These are phyloP conservation scores for Leptographium radiaticola DNA, from an alignment of 2,329 filamentous ascomycete genomes.

Conservation along the genomic window DNA sequence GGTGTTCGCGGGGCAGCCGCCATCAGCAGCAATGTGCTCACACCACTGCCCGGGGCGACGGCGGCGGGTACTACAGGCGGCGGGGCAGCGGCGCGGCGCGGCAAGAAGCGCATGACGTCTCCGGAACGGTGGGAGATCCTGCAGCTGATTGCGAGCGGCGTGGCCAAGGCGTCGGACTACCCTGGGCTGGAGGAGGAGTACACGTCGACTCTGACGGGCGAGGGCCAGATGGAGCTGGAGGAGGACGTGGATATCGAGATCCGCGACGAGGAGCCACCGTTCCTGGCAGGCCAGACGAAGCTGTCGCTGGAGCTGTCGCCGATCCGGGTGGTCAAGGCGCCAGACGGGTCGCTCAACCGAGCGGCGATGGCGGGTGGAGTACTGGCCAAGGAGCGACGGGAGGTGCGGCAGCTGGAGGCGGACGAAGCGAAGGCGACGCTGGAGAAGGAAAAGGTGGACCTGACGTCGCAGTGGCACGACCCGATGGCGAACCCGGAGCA, in stretches of 20 bases:
- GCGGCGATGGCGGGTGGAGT: slow-evolving; percentile 88
- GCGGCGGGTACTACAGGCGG: slow-evolving; percentile 14
- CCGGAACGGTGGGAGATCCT: slow-evolving; percentile 97
- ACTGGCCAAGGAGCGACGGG: slow-evolving; percentile 79
- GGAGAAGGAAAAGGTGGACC: slow-evolving; percentile 70
- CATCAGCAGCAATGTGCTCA: slow-evolving; percentile 15
- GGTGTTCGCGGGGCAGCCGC: slow-evolving; percentile 49
- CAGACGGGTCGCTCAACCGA: slow-evolving; percentile 93
- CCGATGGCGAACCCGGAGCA: slow-evolving; percentile 83
- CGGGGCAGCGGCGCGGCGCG: slow-evolving; percentile 22
- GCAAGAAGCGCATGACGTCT: slow-evolving; percentile 88
- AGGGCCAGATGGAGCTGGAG: slow-evolving; percentile 81
- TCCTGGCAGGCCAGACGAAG: slow-evolving; percentile 90
- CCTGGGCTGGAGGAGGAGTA: slow-evolving; percentile 93
- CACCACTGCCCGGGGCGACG: neutral
- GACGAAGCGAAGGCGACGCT: slow-evolving; percentile 67
- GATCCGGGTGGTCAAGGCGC: slow-evolving; percentile 92
- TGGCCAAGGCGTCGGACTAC: slow-evolving; percentile 84
- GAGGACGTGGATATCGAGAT: slow-evolving; percentile 97
- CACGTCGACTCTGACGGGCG: slow-evolving; percentile 72
- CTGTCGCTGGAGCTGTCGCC: slow-evolving; percentile 90
- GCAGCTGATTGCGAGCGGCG: slow-evolving; percentile 89
- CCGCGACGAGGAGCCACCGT: slow-evolving; percentile 89
- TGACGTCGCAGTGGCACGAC: slow-evolving; percentile 89
- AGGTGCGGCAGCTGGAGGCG: slow-evolving; percentile 76